Evolutionary conservation across 169 alveolate species (phyloP), one percentile per base, ranked within the genome.

Genomic region (Cryptosporidium felis): DNA sequence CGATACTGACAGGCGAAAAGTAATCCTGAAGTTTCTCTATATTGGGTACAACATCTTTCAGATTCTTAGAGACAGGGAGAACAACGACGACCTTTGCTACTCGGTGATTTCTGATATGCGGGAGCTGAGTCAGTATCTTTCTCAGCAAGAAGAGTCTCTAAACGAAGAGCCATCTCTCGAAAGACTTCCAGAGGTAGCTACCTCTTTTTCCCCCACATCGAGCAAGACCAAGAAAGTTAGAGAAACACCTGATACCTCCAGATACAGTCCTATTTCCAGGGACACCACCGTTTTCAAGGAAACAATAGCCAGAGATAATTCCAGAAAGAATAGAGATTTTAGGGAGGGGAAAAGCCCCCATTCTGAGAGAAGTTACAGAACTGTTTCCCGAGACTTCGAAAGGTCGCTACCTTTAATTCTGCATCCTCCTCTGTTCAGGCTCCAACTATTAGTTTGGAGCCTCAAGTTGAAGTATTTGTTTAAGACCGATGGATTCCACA

Each of bases 331-430:
- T 5, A 28, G 45, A 26, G 44, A 28, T n/a, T 56, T 0, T 56
- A n/a, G n/a, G n/a, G n/a, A n/a, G n/a, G n/a, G n/a, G n/a, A n/a
- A n/a, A n/a, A n/a, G n/a, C n/a, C n/a, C n/a, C n/a, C n/a, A n/a
- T n/a, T n/a, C n/a, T n/a, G n/a, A n/a, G n/a, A n/a, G n/a, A n/a
- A n/a, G n/a, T n/a, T n/a, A n/a, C n/a, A n/a, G n/a, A n/a, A n/a
- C n/a, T n/a, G n/a, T n/a, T n/a, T n/a, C n/a, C n/a, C n/a, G n/a
- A n/a, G n/a, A n/a, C n/a, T n/a, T n/a, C n/a, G n/a, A n/a, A n/a
- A n/a, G n/a, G n/a, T n/a, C n/a, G n/a, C 41, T 45, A 67, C 82
- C 85, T 38, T 5, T 74, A 53, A 74, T 74, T 5, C 32, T 30
- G 2, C 40, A 74, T 34, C 85, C 85, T 4, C 46, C 41, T 21